Evolutionary conservation across 1,284 basidiomycete species (phyloP).

Genomic region (Trametes pubescens): DNA sequence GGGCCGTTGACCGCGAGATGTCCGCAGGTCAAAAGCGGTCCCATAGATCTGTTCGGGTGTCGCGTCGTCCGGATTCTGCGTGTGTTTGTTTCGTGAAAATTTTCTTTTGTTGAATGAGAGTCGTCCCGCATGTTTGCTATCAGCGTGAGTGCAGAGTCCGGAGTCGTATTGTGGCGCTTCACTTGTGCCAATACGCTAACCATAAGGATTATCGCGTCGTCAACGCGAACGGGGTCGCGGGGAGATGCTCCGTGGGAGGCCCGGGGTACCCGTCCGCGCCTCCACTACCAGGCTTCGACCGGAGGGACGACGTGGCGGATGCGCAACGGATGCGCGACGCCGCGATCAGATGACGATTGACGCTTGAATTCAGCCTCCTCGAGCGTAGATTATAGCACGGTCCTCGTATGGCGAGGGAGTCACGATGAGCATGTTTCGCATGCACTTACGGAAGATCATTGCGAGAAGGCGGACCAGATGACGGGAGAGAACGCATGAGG

Average conservation of each 20-base stretch:
- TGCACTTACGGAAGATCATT: conserved; percentile 18
- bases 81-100: conserved; percentile 6
- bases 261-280: conserved; percentile 4
- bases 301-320: conserved; percentile 7
- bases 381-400: conserved; percentile 2
- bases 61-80: conserved; percentile 8
- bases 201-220: conserved; percentile 1
- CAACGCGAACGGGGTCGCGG: neutral
- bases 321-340: neutral
- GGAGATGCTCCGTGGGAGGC: conserved; percentile 1
- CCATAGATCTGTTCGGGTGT: conserved; percentile 6
- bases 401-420: conserved; percentile 15
- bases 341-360: conserved; percentile 16
- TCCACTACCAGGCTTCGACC: conserved; percentile 14
- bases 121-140: conserved; percentile 3
- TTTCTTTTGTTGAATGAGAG: conserved; percentile 2
- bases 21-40: conserved; percentile 11
- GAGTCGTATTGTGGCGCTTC: conserved; percentile 7
- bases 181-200: conserved; percentile 2
- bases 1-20: conserved; percentile 16
- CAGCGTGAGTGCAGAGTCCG: conserved; percentile 3
- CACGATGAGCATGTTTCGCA: conserved; percentile 20
- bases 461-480: conserved; percentile 21
- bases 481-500: conserved; percentile 14
- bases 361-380: conserved; percentile 11